Conservation (phyloP, 495 filamentous ascomycete species). For the Cladorrhinum samala region DNA sequence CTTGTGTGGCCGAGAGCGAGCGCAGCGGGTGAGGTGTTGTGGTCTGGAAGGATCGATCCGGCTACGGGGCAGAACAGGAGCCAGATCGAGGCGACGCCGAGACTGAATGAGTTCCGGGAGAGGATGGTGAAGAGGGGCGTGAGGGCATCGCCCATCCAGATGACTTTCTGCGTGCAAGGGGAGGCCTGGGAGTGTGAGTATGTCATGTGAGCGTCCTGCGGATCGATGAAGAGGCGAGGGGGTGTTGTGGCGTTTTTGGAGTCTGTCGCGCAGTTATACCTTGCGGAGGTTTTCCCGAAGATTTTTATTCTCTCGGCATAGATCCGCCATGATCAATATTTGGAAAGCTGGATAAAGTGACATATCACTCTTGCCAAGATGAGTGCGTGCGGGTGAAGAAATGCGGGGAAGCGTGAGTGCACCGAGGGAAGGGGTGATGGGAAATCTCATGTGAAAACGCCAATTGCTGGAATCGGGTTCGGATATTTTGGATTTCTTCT, state of each 20-base stretch:
- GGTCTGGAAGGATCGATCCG: constrained; percentile 57
- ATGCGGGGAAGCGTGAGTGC: background rate
- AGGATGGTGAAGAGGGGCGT: constrained; percentile 61
- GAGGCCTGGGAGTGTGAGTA: constrained; percentile 18
- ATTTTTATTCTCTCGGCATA: too few relatives aligned
- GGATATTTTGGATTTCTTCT: too few relatives aligned
- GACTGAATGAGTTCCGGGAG: constrained; percentile 67
- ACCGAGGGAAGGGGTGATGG: background rate
- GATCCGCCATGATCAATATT: too few relatives aligned
- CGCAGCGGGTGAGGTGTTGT: constrained; percentile 70
- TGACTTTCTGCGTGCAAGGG: constrained; percentile 48
- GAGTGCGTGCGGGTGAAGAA: background rate
- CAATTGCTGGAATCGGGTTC: too few relatives aligned
- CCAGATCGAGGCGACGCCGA: constrained; percentile 56
- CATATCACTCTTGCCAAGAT: too few relatives aligned
- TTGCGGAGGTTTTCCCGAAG: too few relatives aligned
- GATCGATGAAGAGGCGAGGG: too few relatives aligned
- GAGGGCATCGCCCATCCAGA: constrained; percentile 49
- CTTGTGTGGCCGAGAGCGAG: constrained; percentile 71
- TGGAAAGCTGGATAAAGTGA: too few relatives aligned
- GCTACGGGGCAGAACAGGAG: constrained; percentile 55
- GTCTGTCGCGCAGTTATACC: too few relatives aligned
- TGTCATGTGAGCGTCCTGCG: constrained; percentile 8
- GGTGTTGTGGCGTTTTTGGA: too few relatives aligned
- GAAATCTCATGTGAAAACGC: background rate